Evolutionary conservation across 75 land plant species (phyloP).

Genomic region (Isoetes taiwanensis): DNA sequence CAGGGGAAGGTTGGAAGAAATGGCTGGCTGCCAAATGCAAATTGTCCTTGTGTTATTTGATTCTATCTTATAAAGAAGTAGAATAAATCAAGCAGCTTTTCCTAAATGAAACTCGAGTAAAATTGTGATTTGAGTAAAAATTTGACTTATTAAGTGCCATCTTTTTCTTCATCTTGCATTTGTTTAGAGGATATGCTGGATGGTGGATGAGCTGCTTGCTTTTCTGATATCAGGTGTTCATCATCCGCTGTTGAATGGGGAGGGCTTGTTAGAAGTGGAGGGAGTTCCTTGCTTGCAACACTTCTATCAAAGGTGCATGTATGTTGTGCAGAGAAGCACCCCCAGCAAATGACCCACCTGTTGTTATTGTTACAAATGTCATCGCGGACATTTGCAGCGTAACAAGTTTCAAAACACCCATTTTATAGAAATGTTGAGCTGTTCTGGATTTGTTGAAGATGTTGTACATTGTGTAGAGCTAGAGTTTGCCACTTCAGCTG

Average conservation of each 20-base stretch:
- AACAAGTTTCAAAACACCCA: conserved; percentile 86
- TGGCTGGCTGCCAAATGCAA: too few species aligned
- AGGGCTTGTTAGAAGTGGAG: conserved; percentile 96
- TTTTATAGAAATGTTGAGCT: conserved; percentile 64
- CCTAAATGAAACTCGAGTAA: too few species aligned
- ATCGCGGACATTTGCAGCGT: conserved; percentile 88
- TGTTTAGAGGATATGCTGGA: too few species aligned
- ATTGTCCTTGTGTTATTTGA: too few species aligned
- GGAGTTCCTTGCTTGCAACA: conserved; percentile 67
- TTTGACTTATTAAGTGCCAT: too few species aligned
- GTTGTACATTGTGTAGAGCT: conserved; percentile 92
- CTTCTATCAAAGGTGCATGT: conserved; percentile 92
- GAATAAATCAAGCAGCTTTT: too few species aligned
- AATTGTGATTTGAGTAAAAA: too few species aligned
- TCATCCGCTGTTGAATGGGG: conserved; percentile 95
- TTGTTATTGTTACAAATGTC: conserved; percentile 82
- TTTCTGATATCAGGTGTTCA: conserved; percentile 51
- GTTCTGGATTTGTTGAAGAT: conserved; percentile 76
- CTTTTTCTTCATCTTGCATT: too few species aligned
- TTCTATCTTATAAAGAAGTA: too few species aligned
- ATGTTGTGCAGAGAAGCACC: conserved; percentile 83
- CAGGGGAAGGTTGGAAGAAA: too few species aligned
- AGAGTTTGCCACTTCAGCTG: conserved; percentile 77
- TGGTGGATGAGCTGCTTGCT: too few species aligned
- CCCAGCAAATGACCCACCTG: conserved; percentile 78